Conservation (phyloP, 805 yeast genomes). For the Maudiozyma barnettii region DNA sequence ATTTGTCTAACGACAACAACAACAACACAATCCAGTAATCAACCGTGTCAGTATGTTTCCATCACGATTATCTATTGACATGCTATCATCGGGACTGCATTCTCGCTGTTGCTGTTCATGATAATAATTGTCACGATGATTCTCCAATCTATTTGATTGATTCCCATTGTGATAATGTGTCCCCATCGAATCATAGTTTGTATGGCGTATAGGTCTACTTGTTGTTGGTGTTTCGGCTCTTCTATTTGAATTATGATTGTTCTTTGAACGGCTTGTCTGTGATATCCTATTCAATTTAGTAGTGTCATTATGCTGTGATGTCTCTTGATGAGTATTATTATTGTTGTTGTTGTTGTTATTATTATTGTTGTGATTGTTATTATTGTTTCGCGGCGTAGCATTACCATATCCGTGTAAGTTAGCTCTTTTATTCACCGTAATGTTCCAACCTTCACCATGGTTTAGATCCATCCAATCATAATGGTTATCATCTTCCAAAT, state of each 20-base stretch:
- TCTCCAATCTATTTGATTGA: conserved; percentile 3
- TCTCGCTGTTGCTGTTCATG: neutral
- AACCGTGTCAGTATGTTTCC: neutral
- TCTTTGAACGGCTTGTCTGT: neutral
- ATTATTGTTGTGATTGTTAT: conserved; percentile 6
- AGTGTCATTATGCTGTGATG: neutral
- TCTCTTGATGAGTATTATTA: neutral
- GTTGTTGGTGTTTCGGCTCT: neutral
- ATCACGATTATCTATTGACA: neutral
- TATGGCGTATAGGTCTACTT: neutral
- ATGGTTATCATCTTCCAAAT: conserved; percentile 53
- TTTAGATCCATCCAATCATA: conserved; percentile 79
- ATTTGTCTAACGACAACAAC: conserved; percentile 11
- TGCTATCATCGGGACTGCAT: neutral
- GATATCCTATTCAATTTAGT: conserved; percentile 1
- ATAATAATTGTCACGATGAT: conserved; percentile 5
- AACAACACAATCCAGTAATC: conserved; percentile 1
- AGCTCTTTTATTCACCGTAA: conserved; percentile 63
- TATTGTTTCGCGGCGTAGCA: conserved; percentile 46
- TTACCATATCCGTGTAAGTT: conserved; percentile 77
- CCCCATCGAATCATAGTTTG: conserved; percentile 24
- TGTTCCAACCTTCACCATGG: conserved; percentile 77
- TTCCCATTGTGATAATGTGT: conserved; percentile 6
- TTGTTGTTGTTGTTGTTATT: conserved; percentile 1
- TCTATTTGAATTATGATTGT: neutral